phyloP scores from a whole-genome alignment of 768 basidiomycete species.

The Amanita thiersii region DNA sequence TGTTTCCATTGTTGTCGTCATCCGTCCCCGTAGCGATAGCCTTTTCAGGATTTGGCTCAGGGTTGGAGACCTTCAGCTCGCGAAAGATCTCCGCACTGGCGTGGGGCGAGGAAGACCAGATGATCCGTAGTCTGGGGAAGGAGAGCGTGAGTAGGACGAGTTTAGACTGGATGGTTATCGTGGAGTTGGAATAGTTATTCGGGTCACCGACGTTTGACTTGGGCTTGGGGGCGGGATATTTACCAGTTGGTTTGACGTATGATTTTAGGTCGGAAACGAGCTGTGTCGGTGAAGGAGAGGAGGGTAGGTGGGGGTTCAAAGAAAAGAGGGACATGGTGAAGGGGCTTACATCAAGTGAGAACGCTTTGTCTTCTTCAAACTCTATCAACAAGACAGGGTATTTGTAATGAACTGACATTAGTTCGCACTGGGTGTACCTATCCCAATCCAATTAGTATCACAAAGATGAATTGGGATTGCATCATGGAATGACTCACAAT shows the following conservation, averaged over 20 bases:
- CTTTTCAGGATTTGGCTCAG: conserved; percentile 71
- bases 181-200: conserved; percentile 23
- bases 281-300: conserved; percentile 22
- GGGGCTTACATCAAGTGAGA: conserved; percentile 70
- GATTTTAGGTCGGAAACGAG: conserved; percentile 59
- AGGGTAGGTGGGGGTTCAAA: too few species aligned
- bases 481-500: conserved; percentile 48
- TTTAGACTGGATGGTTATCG: conserved; percentile 77
- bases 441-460: neutral
- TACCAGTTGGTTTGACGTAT: conserved; percentile 52
- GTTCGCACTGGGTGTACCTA: conserved; percentile 95
- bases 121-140: conserved; percentile 88
- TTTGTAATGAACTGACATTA: conserved; percentile 96
- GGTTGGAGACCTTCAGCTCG: conserved; percentile 75
- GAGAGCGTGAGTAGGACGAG: conserved; percentile 82
- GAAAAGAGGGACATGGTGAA: neutral
- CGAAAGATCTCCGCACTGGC: conserved; percentile 88
- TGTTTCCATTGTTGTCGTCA: too few species aligned
- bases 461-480: neutral
- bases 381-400: conserved; percentile 90
- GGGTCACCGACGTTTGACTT: conserved; percentile 20
- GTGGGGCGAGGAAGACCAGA: conserved; percentile 97
- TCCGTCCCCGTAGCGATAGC: conserved; percentile 81
- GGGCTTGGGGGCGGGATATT: conserved; percentile 50
- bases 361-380: conserved; percentile 95